Conservation (phyloP, 768 basidiomycete genomes). For the Phlebiopsis gigantea region DNA sequence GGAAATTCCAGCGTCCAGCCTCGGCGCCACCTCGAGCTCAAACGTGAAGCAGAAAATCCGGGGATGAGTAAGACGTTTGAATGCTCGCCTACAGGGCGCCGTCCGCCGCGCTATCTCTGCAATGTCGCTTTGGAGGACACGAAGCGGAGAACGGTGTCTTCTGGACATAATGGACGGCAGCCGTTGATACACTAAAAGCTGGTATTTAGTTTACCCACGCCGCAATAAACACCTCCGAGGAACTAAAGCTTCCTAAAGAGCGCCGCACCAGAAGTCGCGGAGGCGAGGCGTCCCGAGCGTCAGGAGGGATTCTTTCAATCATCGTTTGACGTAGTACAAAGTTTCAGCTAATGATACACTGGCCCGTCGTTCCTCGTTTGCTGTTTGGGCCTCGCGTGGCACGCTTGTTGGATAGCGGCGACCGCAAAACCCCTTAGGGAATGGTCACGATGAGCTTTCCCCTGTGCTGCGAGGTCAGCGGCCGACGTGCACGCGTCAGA, state of each 20-base stretch:
- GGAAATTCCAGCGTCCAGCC: too few species aligned
- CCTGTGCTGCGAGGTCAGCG: constrained; percentile 9
- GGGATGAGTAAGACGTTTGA: too few species aligned
- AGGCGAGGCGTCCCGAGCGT: not conserved
- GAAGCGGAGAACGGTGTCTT: too few species aligned
- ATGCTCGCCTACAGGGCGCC: too few species aligned
- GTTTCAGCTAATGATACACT: constrained; percentile 1
- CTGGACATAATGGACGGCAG: too few species aligned
- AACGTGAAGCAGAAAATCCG: too few species aligned
- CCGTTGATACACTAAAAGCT: too few species aligned
- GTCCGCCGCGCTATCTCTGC: too few species aligned
- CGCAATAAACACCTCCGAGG: not conserved
- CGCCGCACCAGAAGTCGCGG: not conserved
- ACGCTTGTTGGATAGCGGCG: not conserved
- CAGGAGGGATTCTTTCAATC: not conserved
- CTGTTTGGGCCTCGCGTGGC: not conserved
- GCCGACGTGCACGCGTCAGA: not conserved
- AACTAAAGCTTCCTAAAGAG: not conserved
- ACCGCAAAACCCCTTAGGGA: constrained; percentile 5
- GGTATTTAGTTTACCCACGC: not conserved
- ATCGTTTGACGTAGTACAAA: not conserved
- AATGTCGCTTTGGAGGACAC: too few species aligned
- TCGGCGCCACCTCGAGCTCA: too few species aligned
- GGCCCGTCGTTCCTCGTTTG: not conserved
- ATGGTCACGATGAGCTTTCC: constrained; percentile 25